Base-by-base conservation (phyloP, 2,329 filamentous ascomycete species). In the Colletotrichum abscissum region DNA sequence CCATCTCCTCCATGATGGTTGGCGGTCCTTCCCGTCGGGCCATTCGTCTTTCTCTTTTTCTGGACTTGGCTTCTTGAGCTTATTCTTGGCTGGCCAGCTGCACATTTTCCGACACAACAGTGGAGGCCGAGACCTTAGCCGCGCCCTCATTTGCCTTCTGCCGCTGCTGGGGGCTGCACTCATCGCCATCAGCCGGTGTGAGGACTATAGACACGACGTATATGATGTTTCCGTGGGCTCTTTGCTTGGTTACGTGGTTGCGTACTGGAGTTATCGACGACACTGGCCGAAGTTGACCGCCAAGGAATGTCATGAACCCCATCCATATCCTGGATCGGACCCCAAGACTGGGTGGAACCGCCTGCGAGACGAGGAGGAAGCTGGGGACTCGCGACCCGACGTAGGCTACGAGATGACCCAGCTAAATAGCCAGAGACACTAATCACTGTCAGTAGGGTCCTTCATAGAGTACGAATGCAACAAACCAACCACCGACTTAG, bases 1-100 rank as follows among this genome's bases (percentile, higher is more conserved):
- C 73, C 92, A 94, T 80, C 86, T 86, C 1, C 87, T 97, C 4
- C 92, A 97, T 75, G 94, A 97, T 77, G 94, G 94, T 19, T 96
- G 94, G 92, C 90, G 94, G 55, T 94, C 92, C 26, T 97, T 97
- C 77, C 94, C 94, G 1, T 93, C 91, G 1, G 94, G 94, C 1
- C 94, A 97, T 81, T 92, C 90, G 14, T 94, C 92, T 73, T 95
- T 95, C 79, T 88, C 93, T 1, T 97, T 97, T 79, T 90, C 91
- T 4, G 94, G 94, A 0, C 85, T 97, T 11, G 94, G 94, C 3
- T 97, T 94, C 79, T 83, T 95, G 22, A 88, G 90, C 26, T 83
- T 94, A 30, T 94, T 93, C 79, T 84, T 94, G 33, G 91, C 92
- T 1, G 92, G 92, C 4, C 91, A 93, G 80, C 83, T 92, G 62